Evolutionary conservation across 768 basidiomycete species (phyloP), one percentile per base, ranked within the genome.

Genomic region (Hemileccinum rubropunctum): DNA sequence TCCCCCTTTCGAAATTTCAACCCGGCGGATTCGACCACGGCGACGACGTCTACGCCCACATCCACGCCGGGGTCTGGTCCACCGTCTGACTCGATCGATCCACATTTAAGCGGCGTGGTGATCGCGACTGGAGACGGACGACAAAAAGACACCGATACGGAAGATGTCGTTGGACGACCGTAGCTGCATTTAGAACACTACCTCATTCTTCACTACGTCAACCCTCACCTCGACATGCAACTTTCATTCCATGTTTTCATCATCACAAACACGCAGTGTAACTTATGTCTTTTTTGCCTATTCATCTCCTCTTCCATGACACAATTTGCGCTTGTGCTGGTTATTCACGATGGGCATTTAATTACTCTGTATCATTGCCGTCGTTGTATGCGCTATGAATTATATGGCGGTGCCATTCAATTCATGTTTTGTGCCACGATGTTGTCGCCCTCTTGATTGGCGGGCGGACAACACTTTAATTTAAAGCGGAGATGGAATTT

Each of bases 1-100:
- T 74, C 81, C 0, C 84, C 85, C 5, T 86, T 86, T 67, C 68
- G 61, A n/a, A 65, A 52, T 44, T 68, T 68, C 45, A 66, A 61
- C 35, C 51, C 61, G 6, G 40, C 55, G 0, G 66, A 68, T 1
- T 64, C 63, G 36, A 53, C 66, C 4, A 67, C 66, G 23, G 66
- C 63, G 6, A 63, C 66, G 27, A 61, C 67, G 8, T 64, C 68
- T 1, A 68, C 69, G 5, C 64, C 67, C 13, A 68, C 68, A 13
- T 70, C 69, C 15, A 68, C 69, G 1, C 70, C 67, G 0, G 63
- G 63, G 15, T 68, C 67, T 32, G 69, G 67, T 7, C 67, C 67
- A 6, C 47, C 67, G 0, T 69, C 67, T 6, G 67, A 68, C 37
- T 41, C 66, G 3, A 68, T 68, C 32, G 68, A 68, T 20, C 67